Evolutionary conservation across 2,329 filamentous ascomycete genomes (phyloP), one percentile per base, ranked within the genome.

Genomic region (Annulohypoxylon truncatum): DNA sequence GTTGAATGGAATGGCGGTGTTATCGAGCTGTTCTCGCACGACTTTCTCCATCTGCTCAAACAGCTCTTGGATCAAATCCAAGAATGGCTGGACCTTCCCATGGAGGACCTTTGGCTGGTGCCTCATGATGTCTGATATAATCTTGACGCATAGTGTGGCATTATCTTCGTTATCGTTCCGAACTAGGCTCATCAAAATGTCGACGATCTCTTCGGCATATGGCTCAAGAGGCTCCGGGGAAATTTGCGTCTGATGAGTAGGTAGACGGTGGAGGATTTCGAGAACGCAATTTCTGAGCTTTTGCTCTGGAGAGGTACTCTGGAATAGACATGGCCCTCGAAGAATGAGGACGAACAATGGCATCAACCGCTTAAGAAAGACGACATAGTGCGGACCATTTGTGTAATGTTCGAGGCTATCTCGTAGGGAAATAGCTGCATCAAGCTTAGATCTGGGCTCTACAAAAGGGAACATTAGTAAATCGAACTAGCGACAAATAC

Each of bases 121-220:
- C 51, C 96, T 90, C 85, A 97, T 93, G 70, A 98, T 90, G 77
- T 99, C 96, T 83, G 97, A 97, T 54, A 97, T 93, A 12, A 95
- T 97, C 84, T 99, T 99, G 81, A 99, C 93, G 77, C 95, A 97
- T 68, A 99, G 83, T n/a, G 96, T 93, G 1, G 95, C 96, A 84
- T 99, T 99, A 69, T 99, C 96, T 80, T 99, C 96, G 74, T 99
- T 99, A 79, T 99, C 96, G 42, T 89, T 91, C 72, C 91, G 90
- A 64, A 98, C 94, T 63, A 99, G 83, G 58, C 88, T 87, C 89
- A 98, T 95, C 68, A 98, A 85, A 71, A 97, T 85, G 76, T 97
- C 94, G 64, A 97, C 93, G 66, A 97, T 90, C 76, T 96, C 93
- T 70, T 90, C 87, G 38, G 95, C 94, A 79, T 95, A 96, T 0